Percentiles rank a stretch among this genome's conserved stretches.
These are phyloP conservation scores for Aspergillus sclerotioniger DNA, from an alignment of 495 filamentous ascomycete genomes.

Conservation along the genomic window DNA sequence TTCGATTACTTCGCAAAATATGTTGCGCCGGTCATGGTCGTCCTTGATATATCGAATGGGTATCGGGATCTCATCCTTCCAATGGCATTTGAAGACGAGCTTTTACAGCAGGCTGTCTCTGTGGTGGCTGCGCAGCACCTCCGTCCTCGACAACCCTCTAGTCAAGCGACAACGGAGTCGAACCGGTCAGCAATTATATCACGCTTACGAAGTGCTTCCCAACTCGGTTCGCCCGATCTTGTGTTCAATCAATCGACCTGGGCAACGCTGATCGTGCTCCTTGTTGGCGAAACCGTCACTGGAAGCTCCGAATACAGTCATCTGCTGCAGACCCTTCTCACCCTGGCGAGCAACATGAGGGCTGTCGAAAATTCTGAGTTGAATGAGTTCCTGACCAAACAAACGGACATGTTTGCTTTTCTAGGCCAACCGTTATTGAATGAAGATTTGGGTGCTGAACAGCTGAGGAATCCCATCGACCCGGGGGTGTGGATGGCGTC, in stretches of 20 bases:
- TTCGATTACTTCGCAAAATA: conserved; percentile 20
- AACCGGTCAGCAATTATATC: conserved; percentile 19
- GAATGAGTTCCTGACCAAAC: conserved; percentile 14
- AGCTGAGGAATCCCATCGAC: conserved; percentile 10
- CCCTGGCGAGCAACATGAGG: conserved; percentile 3
- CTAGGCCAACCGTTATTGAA: conserved; percentile 19
- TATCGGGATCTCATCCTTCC: conserved; percentile 75
- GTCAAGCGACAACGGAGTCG: conserved; percentile 13
- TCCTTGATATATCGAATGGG: conserved; percentile 57
- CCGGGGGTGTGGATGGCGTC: conserved; percentile 9
- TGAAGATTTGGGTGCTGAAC: conserved; percentile 10
- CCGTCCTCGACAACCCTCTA: conserved; percentile 7
- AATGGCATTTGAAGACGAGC: conserved; percentile 66
- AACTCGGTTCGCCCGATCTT: conserved; percentile 12
- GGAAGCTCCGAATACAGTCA: conserved; percentile 21
- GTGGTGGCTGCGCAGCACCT: conserved; percentile 73
- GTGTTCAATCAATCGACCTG: conserved; percentile 21
- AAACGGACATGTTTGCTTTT: conserved; percentile 24
- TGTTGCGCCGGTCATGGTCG: conserved; percentile 26
- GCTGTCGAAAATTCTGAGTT: background rate
- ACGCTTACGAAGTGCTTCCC: conserved; percentile 17
- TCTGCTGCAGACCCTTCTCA: conserved; percentile 16
- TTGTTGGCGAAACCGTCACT: conserved; percentile 26
- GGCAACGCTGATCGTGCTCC: conserved; percentile 25
- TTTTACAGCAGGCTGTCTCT: conserved; percentile 76